A percentile compares a stretch with the other conserved stretches of the same genome.
These are phyloP conservation scores for Agaricus sinodeliciosus DNA, from an alignment of 768 basidiomycete genomes.

Conservation along the genomic window DNA sequence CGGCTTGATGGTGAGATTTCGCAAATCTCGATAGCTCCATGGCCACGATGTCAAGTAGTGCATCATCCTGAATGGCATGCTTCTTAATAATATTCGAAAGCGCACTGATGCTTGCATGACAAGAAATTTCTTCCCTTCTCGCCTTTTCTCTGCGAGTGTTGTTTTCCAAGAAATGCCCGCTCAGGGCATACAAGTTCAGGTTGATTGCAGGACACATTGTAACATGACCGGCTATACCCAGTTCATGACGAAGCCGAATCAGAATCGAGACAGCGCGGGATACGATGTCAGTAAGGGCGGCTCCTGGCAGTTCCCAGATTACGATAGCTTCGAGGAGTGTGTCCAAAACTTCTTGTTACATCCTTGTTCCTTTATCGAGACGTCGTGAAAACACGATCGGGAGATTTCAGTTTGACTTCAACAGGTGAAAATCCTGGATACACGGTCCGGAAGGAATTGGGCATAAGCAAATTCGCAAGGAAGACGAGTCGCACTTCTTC, in stretches of 20 bases:
- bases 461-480: background rate
- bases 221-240: constrained; percentile 21
- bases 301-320: constrained; percentile 31
- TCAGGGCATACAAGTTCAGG: constrained; percentile 25
- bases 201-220: constrained; percentile 24
- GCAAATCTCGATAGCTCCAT: constrained; percentile 28
- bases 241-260: constrained; percentile 25
- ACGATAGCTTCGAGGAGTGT: constrained; percentile 30
- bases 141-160: constrained; percentile 22
- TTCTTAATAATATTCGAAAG: constrained; percentile 25
- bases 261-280: constrained; percentile 28
- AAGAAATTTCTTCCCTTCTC: constrained; percentile 22
- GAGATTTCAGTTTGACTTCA: background rate
- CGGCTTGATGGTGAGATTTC: constrained; percentile 22
- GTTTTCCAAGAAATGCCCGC: constrained; percentile 20
- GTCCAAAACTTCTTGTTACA: constrained; percentile 31
- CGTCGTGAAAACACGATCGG: constrained; percentile 21
- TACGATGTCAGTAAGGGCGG: constrained; percentile 27
- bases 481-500: background rate
- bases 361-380: constrained; percentile 24
- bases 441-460: background rate
- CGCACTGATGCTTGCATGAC: constrained; percentile 25
- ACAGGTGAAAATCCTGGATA: background rate
- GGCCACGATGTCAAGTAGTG: constrained; percentile 24
- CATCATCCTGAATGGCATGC: constrained; percentile 21